Base-by-base conservation (phyloP, 2,329 filamentous ascomycete species). In the Neonectria faginata region DNA sequence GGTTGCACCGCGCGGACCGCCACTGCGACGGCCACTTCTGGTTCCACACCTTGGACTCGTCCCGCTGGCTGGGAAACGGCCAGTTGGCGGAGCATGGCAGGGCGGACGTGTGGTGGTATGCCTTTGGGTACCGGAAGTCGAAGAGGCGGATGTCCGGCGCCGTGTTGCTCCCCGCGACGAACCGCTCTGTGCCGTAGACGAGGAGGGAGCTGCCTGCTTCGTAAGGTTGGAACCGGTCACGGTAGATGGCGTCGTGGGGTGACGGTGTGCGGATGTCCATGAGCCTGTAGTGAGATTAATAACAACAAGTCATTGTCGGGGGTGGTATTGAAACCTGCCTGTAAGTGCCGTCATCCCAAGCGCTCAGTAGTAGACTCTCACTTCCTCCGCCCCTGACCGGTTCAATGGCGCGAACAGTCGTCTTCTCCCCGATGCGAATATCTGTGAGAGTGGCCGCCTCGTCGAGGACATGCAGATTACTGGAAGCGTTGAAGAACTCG, bases 341-440 rank as follows among this genome's bases (percentile, higher is more conserved):
- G 57, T 82, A 80, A 0, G 82, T 85, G 9, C 85, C 85, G 58
- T 87, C 84, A 47, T 83, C 81, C 85, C 85, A 88, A 3, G 84
- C 80, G 59, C 81, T 85, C 12, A 88, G 78, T 7, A 87, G 70
- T 2, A 85, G 73, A 22, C 78, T 81, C 1, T 77, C 76, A 20
- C 76, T 76, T 1, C 79, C 77, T 11, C 72, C 73, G 2, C 73
- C 69, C 14, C 78, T 73, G 0, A 87, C 75, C 1, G 83, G 80
- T 36, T 85, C 80, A 3, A 88, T 79, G 0, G 84, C 83, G 36
- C 82, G 76, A 11, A 84, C 79, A 0, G 80, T 83, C 5, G 74
- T 78, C 60, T 75, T 79, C n/a, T 78, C 76, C 11, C 76, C 73
- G 2, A 77, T 60, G 14, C 73, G 70, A 8, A 76, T 67, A 11